Evolutionary conservation across 305 asterid species (phyloP).

Genomic region (Euphrasia arctica): DNA sequence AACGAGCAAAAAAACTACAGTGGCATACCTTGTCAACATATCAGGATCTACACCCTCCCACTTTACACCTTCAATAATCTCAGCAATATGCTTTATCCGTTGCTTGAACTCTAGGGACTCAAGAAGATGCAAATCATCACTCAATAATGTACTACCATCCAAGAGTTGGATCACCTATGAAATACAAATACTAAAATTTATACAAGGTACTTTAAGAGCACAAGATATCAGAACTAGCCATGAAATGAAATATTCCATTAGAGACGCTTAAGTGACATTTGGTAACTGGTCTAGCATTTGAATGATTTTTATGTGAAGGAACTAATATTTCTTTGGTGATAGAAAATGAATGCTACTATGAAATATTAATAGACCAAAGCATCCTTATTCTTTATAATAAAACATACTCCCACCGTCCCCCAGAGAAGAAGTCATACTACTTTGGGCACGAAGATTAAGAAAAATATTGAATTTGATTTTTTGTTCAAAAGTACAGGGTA

Average conservation of each 20-base stretch:
- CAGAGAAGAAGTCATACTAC: too few species aligned
- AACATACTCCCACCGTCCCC: background rate
- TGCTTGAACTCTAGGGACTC: constrained; percentile 96
- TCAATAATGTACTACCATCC: constrained; percentile 63
- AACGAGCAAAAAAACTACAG: constrained; percentile 24
- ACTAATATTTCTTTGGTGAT: background rate
- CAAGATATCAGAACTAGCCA: constrained; percentile 21
- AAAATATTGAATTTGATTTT: too few species aligned
- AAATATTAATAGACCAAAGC: background rate
- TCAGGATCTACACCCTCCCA: constrained; percentile 93
- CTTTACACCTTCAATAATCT: constrained; percentile 77
- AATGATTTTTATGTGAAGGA: background rate
- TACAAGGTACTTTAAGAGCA: constrained; percentile 21
- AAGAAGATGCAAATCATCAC: constrained; percentile 91
- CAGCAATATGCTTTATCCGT: constrained; percentile 80
- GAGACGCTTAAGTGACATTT: constrained; percentile 11
- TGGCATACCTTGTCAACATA: constrained; percentile 69
- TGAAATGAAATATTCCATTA: constrained; percentile 20
- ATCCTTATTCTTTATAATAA: too few species aligned
- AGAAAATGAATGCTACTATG: constrained; percentile 8
- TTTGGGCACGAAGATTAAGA: too few species aligned
- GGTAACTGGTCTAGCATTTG: background rate
- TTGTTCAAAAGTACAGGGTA: too few species aligned
- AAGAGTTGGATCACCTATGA: constrained; percentile 63
- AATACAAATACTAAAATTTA: constrained; percentile 27